Percentiles rank a stretch among this genome's conserved stretches.
Conservation (phyloP, 805 yeast genomes). For the Cyberlindnera japonica region DNA sequence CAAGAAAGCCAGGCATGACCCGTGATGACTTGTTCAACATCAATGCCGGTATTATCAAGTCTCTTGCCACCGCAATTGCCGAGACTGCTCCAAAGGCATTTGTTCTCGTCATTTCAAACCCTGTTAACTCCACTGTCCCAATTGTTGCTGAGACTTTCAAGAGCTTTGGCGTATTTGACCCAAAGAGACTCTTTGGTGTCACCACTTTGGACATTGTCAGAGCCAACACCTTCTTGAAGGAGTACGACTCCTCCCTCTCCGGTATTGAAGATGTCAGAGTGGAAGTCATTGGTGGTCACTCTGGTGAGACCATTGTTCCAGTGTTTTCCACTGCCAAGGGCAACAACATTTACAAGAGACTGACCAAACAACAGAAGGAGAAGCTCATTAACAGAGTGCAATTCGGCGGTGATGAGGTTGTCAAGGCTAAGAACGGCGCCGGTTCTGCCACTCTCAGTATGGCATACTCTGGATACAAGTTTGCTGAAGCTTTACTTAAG, state of each 20-base stretch:
- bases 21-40: conserved; percentile 84
- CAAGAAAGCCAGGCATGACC: conserved; percentile 94
- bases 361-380: conserved; percentile 26
- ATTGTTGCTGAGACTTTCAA: conserved; percentile 78
- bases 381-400: conserved; percentile 81
- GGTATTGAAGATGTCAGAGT: conserved; percentile 42
- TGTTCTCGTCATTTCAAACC: conserved; percentile 83
- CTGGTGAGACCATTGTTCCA: conserved; percentile 93
- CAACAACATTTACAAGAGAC: conserved; percentile 14
- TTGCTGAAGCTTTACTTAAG: conserved; percentile 49
- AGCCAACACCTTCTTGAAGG: conserved; percentile 58
- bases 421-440: conserved; percentile 88
- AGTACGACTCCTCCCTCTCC: conserved; percentile 41
- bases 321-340: conserved; percentile 35
- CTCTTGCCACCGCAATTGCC: conserved; percentile 73
- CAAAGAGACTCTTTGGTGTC: conserved; percentile 78
- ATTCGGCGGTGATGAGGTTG: conserved; percentile 97
- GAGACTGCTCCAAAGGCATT: conserved; percentile 67
- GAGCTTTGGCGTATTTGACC: conserved; percentile 62
- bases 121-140: conserved; percentile 91
- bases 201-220: conserved; percentile 86
- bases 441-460: conserved; percentile 95
- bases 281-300: conserved; percentile 85
- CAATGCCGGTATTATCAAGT: conserved; percentile 76
- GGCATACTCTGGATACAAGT: conserved; percentile 91